phyloP scores from a whole-genome alignment of 345 rosid genomes.

The Xanthoceras sorbifolium region DNA sequence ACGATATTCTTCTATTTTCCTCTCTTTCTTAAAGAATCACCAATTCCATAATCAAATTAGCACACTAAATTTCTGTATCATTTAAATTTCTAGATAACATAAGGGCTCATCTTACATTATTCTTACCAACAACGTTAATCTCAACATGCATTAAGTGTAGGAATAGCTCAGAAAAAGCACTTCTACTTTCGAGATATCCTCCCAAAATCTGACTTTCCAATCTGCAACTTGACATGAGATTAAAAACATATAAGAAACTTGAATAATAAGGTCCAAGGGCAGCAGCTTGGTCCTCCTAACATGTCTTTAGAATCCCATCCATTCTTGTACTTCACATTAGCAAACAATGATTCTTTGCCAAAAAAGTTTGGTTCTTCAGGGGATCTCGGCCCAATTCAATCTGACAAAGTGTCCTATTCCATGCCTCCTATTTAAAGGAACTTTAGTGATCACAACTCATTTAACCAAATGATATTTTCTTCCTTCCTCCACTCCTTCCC shows the following conservation, averaged over 20 bases:
- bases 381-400: not conserved
- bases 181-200: not conserved
- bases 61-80: not conserved
- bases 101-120: not conserved
- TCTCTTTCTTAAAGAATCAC: not conserved
- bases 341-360: not conserved
- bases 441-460: not conserved
- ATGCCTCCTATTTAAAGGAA: not conserved
- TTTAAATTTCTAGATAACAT: not conserved
- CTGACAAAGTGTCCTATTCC: not conserved
- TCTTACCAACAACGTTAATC: not conserved
- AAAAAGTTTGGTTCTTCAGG: not conserved
- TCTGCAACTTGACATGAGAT: not conserved
- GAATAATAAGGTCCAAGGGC: not conserved
- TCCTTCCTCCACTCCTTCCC: not conserved
- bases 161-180: not conserved
- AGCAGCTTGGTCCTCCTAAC: not conserved
- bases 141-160: not conserved
- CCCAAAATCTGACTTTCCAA: not conserved
- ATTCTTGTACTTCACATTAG: not conserved
- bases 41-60: not conserved
- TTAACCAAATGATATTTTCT: not conserved
- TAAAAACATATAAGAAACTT: not conserved
- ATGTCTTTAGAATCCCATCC: not conserved
- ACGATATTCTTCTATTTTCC: not conserved